Conservation (phyloP, 139 green algal species). For the Chlorella sorokiniana region DNA sequence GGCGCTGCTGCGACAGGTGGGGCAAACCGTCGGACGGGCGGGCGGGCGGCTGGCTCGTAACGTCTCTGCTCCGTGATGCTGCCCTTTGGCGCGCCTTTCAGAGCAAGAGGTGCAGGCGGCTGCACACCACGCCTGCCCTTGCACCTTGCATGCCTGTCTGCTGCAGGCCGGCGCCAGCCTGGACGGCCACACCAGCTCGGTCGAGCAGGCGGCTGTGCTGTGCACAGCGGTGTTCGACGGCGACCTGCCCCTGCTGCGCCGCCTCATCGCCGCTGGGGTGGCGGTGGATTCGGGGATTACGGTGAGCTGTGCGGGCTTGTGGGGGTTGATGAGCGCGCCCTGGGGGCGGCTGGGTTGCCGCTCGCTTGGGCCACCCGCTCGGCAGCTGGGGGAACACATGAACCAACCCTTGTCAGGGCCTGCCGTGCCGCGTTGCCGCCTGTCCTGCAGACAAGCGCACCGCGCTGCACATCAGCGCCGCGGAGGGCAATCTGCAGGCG, state of each 20-base stretch:
- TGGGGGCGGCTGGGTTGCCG: too few relatives aligned
- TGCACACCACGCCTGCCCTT: background rate
- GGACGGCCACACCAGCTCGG: background rate
- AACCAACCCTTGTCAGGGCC: background rate
- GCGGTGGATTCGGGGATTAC: conserved; percentile 62
- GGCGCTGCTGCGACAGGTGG: conserved; percentile 1
- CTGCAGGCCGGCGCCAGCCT: conserved; percentile 17
- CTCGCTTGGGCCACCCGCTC: too few relatives aligned
- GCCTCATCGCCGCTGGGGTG: conserved; percentile 55
- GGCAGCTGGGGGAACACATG: background rate
- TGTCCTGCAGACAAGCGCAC: conserved; percentile 49
- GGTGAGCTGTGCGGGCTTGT: conserved; percentile 8
- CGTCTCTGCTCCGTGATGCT: background rate
- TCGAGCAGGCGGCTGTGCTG: conserved; percentile 31
- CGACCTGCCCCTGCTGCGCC: conserved; percentile 51
- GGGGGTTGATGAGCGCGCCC: too few relatives aligned
- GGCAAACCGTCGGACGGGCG: background rate
- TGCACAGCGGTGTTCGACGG: conserved; percentile 42
- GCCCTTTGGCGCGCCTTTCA: too few relatives aligned
- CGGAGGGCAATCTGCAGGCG: conserved; percentile 59
- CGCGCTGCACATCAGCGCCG: conserved; percentile 68
- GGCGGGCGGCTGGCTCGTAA: background rate
- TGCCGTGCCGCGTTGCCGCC: background rate
- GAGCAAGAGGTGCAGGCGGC: too few relatives aligned
- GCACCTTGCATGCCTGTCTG: background rate